A percentile compares a stretch with the other conserved stretches of the same genome.
These are phyloP conservation scores for Jasminum sambac DNA, from an alignment of 257 asterid species.

Conservation along the genomic window DNA sequence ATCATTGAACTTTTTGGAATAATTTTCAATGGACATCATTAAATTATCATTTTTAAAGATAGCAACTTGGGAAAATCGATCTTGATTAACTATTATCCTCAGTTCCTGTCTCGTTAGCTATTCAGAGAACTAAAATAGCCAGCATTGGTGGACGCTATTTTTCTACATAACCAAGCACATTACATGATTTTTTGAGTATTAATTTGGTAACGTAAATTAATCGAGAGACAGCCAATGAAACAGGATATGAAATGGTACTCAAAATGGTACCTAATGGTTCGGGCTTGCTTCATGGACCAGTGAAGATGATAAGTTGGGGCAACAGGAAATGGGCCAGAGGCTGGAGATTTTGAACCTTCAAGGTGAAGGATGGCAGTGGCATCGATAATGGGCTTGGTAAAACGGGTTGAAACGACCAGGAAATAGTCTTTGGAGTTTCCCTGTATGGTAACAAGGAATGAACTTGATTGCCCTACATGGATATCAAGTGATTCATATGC, in stretches of 20 bases:
- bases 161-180: too few species aligned
- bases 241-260: too few species aligned
- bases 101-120: too few species aligned
- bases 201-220: too few species aligned
- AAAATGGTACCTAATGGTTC: slow-evolving; percentile 56
- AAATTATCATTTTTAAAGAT: too few species aligned
- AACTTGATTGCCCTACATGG: slow-evolving; percentile 76
- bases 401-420: slow-evolving; percentile 68
- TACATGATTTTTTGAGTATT: too few species aligned
- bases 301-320: slow-evolving; percentile 49
- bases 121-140: too few species aligned
- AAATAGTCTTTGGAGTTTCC: slow-evolving; percentile 37
- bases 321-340: slow-evolving; percentile 45
- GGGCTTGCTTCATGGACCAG: slow-evolving; percentile 87
- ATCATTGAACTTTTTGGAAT: background rate
- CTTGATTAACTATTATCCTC: too few species aligned
- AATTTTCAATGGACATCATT: too few species aligned
- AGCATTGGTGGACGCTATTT: too few species aligned
- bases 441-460: slow-evolving; percentile 51
- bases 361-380: slow-evolving; percentile 54
- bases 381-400: slow-evolving; percentile 47
- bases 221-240: too few species aligned
- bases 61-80: too few species aligned
- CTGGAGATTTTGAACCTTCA: slow-evolving; percentile 46
- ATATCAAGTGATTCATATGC: slow-evolving; percentile 64